phyloP scores from a whole-genome alignment of 495 filamentous ascomycete genomes.

The Bryoglossum gracile region DNA sequence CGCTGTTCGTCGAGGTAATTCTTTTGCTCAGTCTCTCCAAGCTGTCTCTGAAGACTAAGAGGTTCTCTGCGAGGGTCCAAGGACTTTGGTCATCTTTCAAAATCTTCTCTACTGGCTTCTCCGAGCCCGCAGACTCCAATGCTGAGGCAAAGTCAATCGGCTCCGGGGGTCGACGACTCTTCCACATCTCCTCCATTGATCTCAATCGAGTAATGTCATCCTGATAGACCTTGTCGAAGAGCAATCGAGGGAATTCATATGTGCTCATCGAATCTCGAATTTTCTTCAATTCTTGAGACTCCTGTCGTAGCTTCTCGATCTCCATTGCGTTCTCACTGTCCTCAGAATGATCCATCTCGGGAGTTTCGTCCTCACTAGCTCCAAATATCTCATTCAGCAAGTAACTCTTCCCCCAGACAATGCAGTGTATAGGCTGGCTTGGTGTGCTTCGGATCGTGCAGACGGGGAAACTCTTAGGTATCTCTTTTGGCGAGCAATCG shows the following conservation, averaged over 20 bases:
- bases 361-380: constrained; percentile 74
- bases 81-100: constrained; percentile 60
- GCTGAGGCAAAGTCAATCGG: constrained; percentile 57
- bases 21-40: constrained; percentile 69
- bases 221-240: constrained; percentile 91
- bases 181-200: constrained; percentile 98
- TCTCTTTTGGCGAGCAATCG: constrained; percentile 82
- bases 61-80: constrained; percentile 80
- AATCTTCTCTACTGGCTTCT: constrained; percentile 35
- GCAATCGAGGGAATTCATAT: constrained; percentile 63
- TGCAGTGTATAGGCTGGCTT: constrained; percentile 94
- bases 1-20: constrained; percentile 43
- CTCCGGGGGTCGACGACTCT: constrained; percentile 64
- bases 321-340: constrained; percentile 82
- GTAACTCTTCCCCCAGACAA: constrained; percentile 98
- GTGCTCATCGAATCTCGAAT: constrained; percentile 81
- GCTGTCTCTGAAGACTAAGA: constrained; percentile 79
- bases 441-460: constrained; percentile 96
- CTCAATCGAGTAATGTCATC: constrained; percentile 75
- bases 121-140: constrained; percentile 32
- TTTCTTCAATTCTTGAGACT: constrained; percentile 73
- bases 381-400: constrained; percentile 91
- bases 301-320: constrained; percentile 75
- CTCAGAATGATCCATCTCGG: constrained; percentile 67
- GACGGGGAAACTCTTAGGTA: constrained; percentile 85